Percentiles rank a stretch among this genome's conserved stretches.
These are phyloP conservation scores for Lactifluus rugatus DNA, from an alignment of 768 basidiomycete species.

Conservation along the genomic window DNA sequence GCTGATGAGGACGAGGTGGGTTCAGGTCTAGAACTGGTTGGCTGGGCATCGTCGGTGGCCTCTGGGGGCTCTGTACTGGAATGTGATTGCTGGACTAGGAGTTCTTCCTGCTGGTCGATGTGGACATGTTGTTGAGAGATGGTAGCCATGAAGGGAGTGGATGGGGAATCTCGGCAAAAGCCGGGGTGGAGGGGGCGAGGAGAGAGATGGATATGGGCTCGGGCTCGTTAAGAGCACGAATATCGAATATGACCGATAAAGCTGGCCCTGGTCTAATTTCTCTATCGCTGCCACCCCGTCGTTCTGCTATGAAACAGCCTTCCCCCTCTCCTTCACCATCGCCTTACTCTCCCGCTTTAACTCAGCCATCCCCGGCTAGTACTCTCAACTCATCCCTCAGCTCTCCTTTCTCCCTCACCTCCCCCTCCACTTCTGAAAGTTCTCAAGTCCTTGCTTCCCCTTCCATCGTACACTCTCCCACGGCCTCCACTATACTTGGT, in stretches of 20 bases:
- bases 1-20: slow-evolving; percentile 16
- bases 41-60: not conserved
- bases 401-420: not conserved
- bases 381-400: not conserved
- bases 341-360: not conserved
- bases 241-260: no score
- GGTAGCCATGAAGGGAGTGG: no score
- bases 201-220: no score
- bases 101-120: no score
- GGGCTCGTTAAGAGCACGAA: no score
- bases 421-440: slow-evolving; percentile 3
- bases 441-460: slow-evolving; percentile 6
- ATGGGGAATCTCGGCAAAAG: no score
- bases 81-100: no score
- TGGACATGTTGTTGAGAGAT: no score
- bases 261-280: no score
- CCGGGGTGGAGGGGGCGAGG: no score
- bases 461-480: slow-evolving; percentile 1
- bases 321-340: slow-evolving; percentile 24
- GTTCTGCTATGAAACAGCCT: slow-evolving; percentile 47
- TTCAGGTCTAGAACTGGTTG: not conserved
- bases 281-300: slow-evolving; percentile 27
- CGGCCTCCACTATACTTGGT: slow-evolving; percentile 21
- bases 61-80: not conserved
- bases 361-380: not conserved